Conservation (phyloP, 345 rosid genomes). For the Ceriops tagal region DNA sequence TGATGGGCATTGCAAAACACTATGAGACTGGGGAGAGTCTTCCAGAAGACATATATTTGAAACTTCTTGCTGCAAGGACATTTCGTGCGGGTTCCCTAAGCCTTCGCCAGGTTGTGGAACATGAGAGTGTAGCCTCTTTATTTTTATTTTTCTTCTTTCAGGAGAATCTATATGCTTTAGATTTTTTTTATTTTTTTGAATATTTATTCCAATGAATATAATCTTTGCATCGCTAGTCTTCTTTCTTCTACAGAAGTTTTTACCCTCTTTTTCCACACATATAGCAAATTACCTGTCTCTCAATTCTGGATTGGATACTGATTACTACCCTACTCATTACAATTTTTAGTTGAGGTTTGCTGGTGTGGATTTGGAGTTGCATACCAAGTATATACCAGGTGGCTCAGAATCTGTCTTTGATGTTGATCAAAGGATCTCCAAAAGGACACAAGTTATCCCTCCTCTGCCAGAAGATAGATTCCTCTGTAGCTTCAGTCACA, state of each 20-base stretch:
- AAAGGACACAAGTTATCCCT: slow-evolving; percentile 69
- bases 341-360: slow-evolving; percentile 64
- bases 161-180: background rate
- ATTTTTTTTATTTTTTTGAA: background rate
- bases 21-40: slow-evolving; percentile 77
- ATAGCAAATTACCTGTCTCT: too few species aligned
- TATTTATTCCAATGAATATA: too few species aligned
- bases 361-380: slow-evolving; percentile 72
- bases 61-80: slow-evolving; percentile 90
- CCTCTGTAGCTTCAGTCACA: slow-evolving; percentile 79
- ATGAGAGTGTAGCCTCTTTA: background rate
- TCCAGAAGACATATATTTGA: slow-evolving; percentile 75
- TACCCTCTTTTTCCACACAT: too few species aligned
- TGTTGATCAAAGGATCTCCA: slow-evolving; percentile 66
- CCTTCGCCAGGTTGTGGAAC: slow-evolving; percentile 76
- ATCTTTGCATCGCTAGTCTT: too few species aligned
- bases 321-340: background rate
- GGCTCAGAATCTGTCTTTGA: slow-evolving; percentile 72
- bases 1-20: slow-evolving; percentile 91
- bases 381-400: slow-evolving; percentile 60
- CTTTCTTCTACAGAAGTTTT: too few species aligned
- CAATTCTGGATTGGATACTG: too few species aligned
- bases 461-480: slow-evolving; percentile 78
- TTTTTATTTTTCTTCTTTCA: slow-evolving; percentile 1
- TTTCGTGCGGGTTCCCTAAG: slow-evolving; percentile 81